phyloP scores from a whole-genome alignment of 441 rosid genomes.

The Erodium moschatum region DNA sequence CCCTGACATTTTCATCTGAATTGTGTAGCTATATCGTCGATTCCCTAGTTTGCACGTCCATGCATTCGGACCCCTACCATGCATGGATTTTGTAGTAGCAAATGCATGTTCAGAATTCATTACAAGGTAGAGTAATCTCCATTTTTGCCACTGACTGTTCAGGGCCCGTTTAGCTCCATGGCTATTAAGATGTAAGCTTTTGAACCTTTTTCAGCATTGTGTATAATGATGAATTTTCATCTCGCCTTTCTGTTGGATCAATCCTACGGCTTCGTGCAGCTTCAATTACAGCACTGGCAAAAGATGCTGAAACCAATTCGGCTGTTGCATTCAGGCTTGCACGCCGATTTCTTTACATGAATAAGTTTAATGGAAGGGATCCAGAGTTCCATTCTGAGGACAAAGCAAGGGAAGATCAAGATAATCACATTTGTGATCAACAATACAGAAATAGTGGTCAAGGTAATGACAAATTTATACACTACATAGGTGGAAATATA shows the following conservation, averaged over 20 bases:
- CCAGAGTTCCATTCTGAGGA: constrained; percentile 17
- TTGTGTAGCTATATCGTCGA: constrained; percentile 43
- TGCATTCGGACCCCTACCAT: constrained; percentile 79
- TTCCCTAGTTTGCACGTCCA: constrained; percentile 66
- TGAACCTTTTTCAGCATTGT: constrained; percentile 56
- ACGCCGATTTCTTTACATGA: constrained; percentile 43
- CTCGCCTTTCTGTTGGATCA: constrained; percentile 86
- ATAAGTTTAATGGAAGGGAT: constrained; percentile 26
- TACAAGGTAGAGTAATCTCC: constrained; percentile 47
- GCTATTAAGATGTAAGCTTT: constrained; percentile 17
- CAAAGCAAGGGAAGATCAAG: constrained; percentile 11
- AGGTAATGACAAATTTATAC: background rate
- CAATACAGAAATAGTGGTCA: constrained; percentile 12
- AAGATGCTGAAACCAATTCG: constrained; percentile 53
- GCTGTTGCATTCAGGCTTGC: constrained; percentile 60
- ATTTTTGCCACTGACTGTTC: constrained; percentile 15
- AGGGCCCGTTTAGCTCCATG: constrained; percentile 17
- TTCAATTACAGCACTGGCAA: constrained; percentile 58
- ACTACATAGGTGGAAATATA: too few species aligned
- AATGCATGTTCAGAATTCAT: constrained; percentile 76
- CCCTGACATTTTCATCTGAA: constrained; percentile 4
- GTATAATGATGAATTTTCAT: constrained; percentile 76
- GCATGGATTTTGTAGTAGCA: constrained; percentile 59
- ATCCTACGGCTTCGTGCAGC: constrained; percentile 75
- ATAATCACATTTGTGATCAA: constrained; percentile 18